Evolutionary conservation across 108 stramenopile species (phyloP).

Genomic region (Heterococcus sp.): DNA sequence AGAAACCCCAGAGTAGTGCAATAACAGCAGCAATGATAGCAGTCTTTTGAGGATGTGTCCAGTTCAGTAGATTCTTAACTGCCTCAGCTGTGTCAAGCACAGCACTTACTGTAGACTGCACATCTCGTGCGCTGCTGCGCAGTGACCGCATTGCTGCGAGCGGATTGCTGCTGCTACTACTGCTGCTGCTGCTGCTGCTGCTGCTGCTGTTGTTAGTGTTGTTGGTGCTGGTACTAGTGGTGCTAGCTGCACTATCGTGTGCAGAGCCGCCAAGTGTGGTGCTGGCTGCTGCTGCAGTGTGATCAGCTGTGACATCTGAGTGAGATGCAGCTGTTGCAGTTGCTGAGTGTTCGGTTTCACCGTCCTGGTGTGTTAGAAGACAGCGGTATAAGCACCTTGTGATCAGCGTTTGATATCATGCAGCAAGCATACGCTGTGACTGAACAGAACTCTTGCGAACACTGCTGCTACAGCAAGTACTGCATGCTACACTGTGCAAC

Average conservation of each 20-base stretch:
- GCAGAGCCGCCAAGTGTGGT: too few relatives aligned
- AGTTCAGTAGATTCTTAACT: constrained; percentile 32
- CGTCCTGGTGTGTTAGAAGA: too few relatives aligned
- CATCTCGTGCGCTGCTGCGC: constrained; percentile 4
- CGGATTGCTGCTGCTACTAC: not conserved
- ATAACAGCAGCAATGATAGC: not conserved
- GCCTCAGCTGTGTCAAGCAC: constrained; percentile 29
- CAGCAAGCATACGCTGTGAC: too few relatives aligned
- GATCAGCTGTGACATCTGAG: not conserved
- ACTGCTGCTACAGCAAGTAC: too few relatives aligned
- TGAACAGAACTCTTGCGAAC: too few relatives aligned
- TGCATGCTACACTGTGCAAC: too few relatives aligned
- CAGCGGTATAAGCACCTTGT: too few relatives aligned
- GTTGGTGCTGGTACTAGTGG: too few relatives aligned
- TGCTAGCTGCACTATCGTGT: too few relatives aligned
- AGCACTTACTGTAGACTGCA: not conserved
- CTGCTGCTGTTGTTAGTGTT: too few relatives aligned
- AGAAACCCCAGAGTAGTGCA: constrained; percentile 11
- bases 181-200: not conserved
- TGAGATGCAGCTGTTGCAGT: not conserved
- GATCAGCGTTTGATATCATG: too few relatives aligned
- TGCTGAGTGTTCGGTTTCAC: too few relatives aligned
- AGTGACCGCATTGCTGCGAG: not conserved
- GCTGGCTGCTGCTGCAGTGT: not conserved
- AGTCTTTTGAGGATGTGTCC: constrained; percentile 36